Conservation (phyloP, 108 stramenopile genomes). For the Hondaea fermentalgiana region DNA sequence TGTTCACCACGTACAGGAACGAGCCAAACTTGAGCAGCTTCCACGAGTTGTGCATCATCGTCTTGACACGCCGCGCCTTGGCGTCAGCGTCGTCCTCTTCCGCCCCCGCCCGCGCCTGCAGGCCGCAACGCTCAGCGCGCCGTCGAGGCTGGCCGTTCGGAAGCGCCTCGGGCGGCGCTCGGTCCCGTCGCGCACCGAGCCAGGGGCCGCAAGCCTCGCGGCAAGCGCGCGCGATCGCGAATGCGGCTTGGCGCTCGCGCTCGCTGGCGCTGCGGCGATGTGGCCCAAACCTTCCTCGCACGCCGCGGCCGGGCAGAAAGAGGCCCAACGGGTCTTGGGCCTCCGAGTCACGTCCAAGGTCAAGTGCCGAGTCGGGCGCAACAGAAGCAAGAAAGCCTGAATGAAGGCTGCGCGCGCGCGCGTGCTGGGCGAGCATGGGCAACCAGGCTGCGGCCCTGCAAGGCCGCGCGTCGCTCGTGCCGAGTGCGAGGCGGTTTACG, state of each 20-base stretch:
- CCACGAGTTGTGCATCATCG: background rate
- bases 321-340: background rate
- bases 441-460: background rate
- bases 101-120: background rate
- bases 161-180: too few relatives aligned
- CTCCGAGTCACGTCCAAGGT: background rate
- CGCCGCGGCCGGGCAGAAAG: background rate
- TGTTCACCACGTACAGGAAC: slow-evolving; percentile 57
- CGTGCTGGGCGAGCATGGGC: background rate
- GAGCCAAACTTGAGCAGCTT: slow-evolving; percentile 32
- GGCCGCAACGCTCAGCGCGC: background rate
- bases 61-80: background rate
- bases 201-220: too few relatives aligned
- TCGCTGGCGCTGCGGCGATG: too few relatives aligned
- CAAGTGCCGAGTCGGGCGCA: background rate
- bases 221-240: too few relatives aligned
- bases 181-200: too few relatives aligned
- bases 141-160: too few relatives aligned
- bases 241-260: too few relatives aligned
- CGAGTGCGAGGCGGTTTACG: background rate
- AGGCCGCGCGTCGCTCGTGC: background rate
- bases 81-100: background rate
- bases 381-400: background rate
- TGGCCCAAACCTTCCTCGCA: background rate
- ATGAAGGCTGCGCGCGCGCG: background rate